Evolutionary conservation across 2,329 filamentous ascomycete genomes (phyloP).

Genomic region (Aspergillus nomiae): DNA sequence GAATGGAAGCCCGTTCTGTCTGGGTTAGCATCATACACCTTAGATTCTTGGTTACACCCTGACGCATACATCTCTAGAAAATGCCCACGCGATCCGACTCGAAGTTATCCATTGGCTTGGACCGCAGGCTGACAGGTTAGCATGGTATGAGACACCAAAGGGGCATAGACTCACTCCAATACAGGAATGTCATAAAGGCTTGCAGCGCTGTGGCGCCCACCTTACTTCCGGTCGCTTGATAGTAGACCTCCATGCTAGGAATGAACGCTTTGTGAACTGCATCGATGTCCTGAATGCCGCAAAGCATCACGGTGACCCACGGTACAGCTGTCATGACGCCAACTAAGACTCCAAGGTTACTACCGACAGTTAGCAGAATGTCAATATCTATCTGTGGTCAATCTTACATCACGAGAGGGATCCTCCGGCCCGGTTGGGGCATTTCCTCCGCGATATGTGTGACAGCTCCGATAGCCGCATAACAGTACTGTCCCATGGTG

Average conservation of each 20-base stretch:
- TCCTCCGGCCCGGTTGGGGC: neutral
- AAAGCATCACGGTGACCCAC: constrained; percentile 1
- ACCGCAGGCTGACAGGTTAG: constrained; percentile 2
- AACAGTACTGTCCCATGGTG: constrained; percentile 30
- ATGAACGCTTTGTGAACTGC: constrained; percentile 1
- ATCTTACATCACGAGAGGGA: constrained; percentile 7
- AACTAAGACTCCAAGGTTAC: constrained; percentile 1
- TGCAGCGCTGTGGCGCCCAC: constrained; percentile 3
- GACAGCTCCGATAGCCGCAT: constrained; percentile 25
- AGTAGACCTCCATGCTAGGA: constrained; percentile 6
- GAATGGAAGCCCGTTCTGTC: constrained; percentile 19
- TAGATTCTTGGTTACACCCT: constrained; percentile 33
- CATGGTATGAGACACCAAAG: neutral
- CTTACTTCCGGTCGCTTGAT: constrained; percentile 6
- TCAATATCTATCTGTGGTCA: neutral
- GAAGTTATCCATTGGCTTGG: constrained; percentile 9
- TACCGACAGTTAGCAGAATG: constrained; percentile 15
- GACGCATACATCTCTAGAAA: constrained; percentile 9
- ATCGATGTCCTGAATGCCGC: constrained; percentile 2
- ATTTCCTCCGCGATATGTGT: constrained; percentile 27
- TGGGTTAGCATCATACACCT: constrained; percentile 25
- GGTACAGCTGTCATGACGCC: constrained; percentile 7
- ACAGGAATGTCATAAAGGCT: neutral
- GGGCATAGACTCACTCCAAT: constrained; percentile 7
- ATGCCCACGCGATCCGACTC: constrained; percentile 10